phyloP scores from a whole-genome alignment of 2,329 filamentous ascomycete species.

The Cladosporium sp. region DNA sequence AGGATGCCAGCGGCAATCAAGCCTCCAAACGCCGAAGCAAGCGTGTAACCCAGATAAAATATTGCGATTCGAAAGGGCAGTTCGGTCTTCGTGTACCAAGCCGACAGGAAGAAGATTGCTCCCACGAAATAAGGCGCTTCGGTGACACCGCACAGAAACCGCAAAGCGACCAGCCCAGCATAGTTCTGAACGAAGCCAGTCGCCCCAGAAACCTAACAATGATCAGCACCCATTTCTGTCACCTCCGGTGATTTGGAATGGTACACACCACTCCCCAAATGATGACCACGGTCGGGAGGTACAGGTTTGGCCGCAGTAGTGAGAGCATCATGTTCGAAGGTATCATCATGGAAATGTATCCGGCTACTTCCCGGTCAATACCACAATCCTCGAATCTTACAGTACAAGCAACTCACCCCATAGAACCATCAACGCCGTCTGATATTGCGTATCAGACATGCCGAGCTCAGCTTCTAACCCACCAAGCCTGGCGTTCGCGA shows the following conservation, averaged over 20 bases:
- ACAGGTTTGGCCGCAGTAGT: conserved; percentile 38
- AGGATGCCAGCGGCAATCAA: conserved; percentile 9
- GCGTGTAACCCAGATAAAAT: conserved; percentile 1
- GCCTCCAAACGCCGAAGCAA: conserved; percentile 6
- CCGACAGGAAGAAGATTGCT: conserved; percentile 25
- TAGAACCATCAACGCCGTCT: conserved; percentile 31
- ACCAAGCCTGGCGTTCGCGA: conserved; percentile 19
- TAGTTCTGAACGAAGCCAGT: conserved; percentile 24
- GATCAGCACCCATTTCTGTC: not conserved
- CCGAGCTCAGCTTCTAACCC: conserved; percentile 50
- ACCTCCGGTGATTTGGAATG: not conserved
- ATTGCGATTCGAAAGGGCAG: not conserved
- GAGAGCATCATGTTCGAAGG: conserved; percentile 45
- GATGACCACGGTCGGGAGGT: conserved; percentile 31
- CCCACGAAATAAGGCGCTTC: conserved; percentile 13
- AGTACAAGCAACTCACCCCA: conserved; percentile 29
- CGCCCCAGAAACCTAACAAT: conserved; percentile 20
- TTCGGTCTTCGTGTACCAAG: conserved; percentile 37
- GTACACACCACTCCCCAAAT: conserved; percentile 27
- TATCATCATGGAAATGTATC: conserved; percentile 38
- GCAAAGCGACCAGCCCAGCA: conserved; percentile 22
- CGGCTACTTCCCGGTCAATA: not conserved
- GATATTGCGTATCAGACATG: conserved; percentile 55
- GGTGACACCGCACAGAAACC: conserved; percentile 19
- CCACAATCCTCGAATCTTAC: not conserved